Percentiles rank a stretch among this genome's conserved stretches.
Evolutionary conservation across 2,329 filamentous ascomycete genomes (phyloP).

Genomic region (Hypoxylon sp.): DNA sequence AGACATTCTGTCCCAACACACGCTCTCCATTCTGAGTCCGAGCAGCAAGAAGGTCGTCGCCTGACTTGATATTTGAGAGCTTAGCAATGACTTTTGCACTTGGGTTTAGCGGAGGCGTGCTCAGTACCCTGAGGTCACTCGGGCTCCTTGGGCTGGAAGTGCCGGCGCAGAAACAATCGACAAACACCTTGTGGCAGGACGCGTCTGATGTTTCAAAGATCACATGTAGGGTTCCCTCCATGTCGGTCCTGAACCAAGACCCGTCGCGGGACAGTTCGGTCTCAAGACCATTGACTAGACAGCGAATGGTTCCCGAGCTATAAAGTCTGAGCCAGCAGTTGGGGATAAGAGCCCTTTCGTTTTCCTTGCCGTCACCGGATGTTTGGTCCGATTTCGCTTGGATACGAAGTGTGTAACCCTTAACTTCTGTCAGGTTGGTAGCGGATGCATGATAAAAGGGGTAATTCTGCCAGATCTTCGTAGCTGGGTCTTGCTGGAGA

Average conservation of each 20-base stretch:
- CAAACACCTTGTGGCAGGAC: background rate
- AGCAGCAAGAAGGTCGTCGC: background rate
- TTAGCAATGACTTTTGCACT: background rate
- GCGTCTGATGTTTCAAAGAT: background rate
- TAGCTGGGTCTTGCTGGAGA: background rate
- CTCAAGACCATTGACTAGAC: background rate
- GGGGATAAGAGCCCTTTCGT: background rate
- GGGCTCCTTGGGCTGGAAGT: background rate
- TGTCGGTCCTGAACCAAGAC: background rate
- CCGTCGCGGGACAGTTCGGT: background rate
- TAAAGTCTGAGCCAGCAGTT: slow-evolving; percentile 1
- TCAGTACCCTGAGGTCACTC: background rate
- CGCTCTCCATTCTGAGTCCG: background rate
- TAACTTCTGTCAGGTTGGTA: background rate
- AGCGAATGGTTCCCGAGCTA: background rate
- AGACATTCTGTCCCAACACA: background rate
- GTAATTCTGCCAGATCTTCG: slow-evolving; percentile 2
- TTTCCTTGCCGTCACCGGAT: background rate
- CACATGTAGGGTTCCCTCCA: background rate
- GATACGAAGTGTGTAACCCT: background rate
- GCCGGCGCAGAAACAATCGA: background rate
- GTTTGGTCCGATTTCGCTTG: background rate
- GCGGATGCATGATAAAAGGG: slow-evolving; percentile 4
- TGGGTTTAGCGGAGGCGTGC: background rate
- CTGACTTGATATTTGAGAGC: background rate